Conservation (phyloP, 164 flowering plant genomes). For the Euptelea pleiosperma region DNA sequence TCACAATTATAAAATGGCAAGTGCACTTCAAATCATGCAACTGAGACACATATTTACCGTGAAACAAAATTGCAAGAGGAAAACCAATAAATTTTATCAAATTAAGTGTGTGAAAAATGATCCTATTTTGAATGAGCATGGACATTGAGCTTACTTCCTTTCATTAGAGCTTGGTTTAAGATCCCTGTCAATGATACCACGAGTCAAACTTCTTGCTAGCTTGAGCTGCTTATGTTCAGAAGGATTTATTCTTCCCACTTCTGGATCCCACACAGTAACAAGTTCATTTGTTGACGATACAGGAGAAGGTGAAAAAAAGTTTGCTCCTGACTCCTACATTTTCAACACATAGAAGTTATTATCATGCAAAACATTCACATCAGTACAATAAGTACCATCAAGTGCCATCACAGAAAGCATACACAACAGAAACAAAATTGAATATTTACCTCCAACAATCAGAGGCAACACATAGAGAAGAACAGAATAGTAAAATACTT, state of each 20-base stretch:
- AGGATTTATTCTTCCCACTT: conserved; percentile 83
- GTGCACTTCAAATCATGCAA: no score
- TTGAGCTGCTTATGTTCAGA: conserved; percentile 93
- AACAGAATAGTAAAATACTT: no score
- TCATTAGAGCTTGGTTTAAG: conserved; percentile 85
- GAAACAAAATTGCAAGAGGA: no score
- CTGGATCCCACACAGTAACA: conserved; percentile 92
- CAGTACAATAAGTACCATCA: background rate
- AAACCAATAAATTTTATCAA: background rate
- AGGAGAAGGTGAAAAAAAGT: conserved; percentile 71
- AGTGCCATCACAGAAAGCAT: background rate
- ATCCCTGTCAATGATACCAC: conserved; percentile 89
- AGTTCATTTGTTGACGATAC: conserved; percentile 84
- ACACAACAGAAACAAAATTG: background rate
- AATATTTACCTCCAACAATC: background rate
- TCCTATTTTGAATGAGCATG: background rate
- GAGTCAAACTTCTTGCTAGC: conserved; percentile 81
- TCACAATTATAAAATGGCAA: no score
- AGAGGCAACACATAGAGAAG: no score
- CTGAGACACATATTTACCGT: no score
- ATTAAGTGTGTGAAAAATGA: background rate
- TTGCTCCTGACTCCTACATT: conserved; percentile 83
- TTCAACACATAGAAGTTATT: conserved; percentile 13
- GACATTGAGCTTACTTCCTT: conserved; percentile 59
- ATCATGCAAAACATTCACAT: background rate